These are phyloP conservation scores for Tardiomyces depauwii DNA, from an alignment of 1,139 yeast species.

Conservation along the genomic window DNA sequence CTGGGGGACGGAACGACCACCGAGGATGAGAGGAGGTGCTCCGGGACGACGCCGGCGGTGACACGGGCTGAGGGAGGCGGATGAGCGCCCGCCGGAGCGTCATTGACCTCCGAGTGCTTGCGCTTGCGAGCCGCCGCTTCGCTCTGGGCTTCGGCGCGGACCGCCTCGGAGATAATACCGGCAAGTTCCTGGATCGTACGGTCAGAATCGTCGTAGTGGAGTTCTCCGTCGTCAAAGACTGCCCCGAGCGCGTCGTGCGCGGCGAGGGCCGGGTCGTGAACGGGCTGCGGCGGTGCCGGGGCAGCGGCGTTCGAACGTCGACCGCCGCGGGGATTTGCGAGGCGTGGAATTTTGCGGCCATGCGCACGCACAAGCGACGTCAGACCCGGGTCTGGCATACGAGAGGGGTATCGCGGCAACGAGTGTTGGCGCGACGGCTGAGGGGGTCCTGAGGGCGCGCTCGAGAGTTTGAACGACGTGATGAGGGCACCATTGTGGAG, in stretches of 20 bases:
- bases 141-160: background rate
- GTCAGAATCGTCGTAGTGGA: background rate
- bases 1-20: conserved; percentile 11
- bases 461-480: background rate
- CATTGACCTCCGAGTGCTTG: background rate
- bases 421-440: conserved; percentile 4
- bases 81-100: background rate
- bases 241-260: too few relatives aligned
- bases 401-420: conserved; percentile 11
- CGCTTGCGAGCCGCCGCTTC: background rate
- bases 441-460: background rate
- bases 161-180: background rate
- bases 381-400: background rate
- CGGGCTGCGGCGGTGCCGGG: too few relatives aligned
- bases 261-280: too few relatives aligned
- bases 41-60: conserved; percentile 5
- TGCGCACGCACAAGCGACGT: background rate
- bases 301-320: too few relatives aligned
- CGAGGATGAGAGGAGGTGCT: conserved; percentile 10
- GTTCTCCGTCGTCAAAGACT: background rate
- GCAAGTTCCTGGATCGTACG: background rate
- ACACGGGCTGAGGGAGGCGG: conserved; percentile 1
- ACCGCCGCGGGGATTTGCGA: too few relatives aligned
- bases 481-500: background rate
- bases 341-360: background rate